A percentile compares a stretch with the other conserved stretches of the same genome.
Evolutionary conservation across 148 eudicot genomes (phyloP).

Genomic region (Rhododendron ferrugineum): DNA sequence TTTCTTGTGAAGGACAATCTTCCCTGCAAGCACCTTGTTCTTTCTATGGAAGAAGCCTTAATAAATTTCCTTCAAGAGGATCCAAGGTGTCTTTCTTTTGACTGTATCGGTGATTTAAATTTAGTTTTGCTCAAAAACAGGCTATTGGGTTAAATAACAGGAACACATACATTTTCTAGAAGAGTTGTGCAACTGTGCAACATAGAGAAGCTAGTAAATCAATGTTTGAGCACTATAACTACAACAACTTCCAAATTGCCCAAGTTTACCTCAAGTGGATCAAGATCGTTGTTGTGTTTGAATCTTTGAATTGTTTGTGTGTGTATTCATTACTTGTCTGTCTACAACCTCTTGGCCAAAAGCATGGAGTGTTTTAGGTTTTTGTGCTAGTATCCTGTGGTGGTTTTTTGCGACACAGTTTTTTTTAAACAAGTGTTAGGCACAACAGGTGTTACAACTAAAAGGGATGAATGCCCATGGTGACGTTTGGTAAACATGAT

Average conservation of each 20-base stretch:
- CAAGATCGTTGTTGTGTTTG: neutral
- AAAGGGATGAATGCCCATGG: neutral
- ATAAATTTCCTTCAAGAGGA: conserved; percentile 66
- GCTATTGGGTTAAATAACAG: neutral
- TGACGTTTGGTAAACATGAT: neutral
- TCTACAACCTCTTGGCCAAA: neutral
- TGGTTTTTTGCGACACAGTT: neutral
- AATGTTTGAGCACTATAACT: neutral
- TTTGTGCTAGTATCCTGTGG: neutral
- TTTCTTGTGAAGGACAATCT: conserved; percentile 79
- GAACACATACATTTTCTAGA: neutral
- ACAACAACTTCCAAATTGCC: neutral
- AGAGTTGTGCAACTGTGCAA: neutral
- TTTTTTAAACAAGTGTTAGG: neutral
- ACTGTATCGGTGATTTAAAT: neutral
- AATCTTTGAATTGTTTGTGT: neutral
- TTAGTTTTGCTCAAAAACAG: neutral
- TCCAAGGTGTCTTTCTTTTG: conserved; percentile 42
- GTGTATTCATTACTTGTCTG: no score
- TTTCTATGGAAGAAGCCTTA: conserved; percentile 73
- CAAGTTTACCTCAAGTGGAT: neutral
- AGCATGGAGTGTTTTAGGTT: neutral
- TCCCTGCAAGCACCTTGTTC: conserved; percentile 78
- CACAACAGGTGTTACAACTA: neutral
- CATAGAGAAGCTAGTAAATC: neutral